These are phyloP conservation scores for Ceratobasidium papillatum DNA, from an alignment of 1,284 basidiomycete genomes.

Conservation along the genomic window DNA sequence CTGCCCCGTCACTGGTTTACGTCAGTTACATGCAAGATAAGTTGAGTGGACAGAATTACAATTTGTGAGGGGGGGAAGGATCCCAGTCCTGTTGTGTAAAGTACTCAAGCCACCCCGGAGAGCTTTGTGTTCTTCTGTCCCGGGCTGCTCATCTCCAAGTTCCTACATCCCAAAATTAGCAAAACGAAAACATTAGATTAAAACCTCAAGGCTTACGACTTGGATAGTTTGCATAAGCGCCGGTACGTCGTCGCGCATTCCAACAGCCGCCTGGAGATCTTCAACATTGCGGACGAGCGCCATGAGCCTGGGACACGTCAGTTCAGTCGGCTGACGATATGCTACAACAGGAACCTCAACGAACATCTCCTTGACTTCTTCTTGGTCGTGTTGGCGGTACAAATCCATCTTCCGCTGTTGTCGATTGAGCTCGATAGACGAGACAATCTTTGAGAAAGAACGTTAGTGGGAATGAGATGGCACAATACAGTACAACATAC, in stretches of 20 bases:
- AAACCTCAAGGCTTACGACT: neutral
- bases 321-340: neutral
- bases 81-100: conserved; percentile 26
- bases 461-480: neutral
- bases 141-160: conserved; percentile 17
- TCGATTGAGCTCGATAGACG: conserved; percentile 5
- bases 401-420: conserved; percentile 2
- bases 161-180: neutral
- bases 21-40: too few species aligned
- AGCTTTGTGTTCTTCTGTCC: neutral
- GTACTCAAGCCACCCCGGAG: conserved; percentile 30
- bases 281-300: conserved; percentile 9
- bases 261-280: conserved; percentile 16
- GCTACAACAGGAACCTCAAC: neutral
- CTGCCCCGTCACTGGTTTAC: too few species aligned
- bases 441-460: neutral
- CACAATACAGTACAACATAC: neutral
- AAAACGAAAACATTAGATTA: neutral
- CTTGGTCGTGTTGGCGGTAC: conserved; percentile 13
- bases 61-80: conserved; percentile 24
- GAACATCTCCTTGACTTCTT: conserved; percentile 27
- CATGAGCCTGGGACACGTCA: conserved; percentile 12
- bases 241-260: conserved; percentile 13
- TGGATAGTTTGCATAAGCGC: conserved; percentile 29
- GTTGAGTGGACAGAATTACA: neutral